These are phyloP conservation scores for Pseudopediastrum boryanum DNA, from an alignment of 139 green algal species.

Conservation along the genomic window DNA sequence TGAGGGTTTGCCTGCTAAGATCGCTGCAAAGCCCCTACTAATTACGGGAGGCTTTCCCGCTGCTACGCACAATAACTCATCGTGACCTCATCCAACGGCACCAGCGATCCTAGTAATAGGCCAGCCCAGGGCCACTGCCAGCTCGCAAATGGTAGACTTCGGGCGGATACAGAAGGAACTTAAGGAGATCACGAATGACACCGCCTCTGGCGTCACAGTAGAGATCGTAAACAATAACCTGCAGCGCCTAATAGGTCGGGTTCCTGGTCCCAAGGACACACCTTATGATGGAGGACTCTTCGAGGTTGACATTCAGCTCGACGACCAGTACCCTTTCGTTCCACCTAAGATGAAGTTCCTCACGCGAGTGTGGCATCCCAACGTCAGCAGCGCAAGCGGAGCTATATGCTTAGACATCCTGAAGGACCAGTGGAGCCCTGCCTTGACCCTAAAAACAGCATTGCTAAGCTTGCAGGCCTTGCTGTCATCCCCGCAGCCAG, in stretches of 20 bases:
- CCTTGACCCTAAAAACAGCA: constrained; percentile 98
- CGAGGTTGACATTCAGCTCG: constrained; percentile 86
- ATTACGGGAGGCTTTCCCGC: too few relatives aligned
- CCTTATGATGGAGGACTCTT: constrained; percentile 85
- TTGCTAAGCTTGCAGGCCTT: constrained; percentile 95
- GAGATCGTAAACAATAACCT: constrained; percentile 68
- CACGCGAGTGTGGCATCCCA: constrained; percentile 93
- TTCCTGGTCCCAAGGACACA: constrained; percentile 87
- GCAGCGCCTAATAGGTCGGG: constrained; percentile 70
- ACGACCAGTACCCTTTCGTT: constrained; percentile 94
- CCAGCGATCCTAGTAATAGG: too few relatives aligned
- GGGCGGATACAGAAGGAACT: constrained; percentile 85
- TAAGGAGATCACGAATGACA: constrained; percentile 85
- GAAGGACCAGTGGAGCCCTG: constrained; percentile 98
- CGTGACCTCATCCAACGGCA: too few relatives aligned
- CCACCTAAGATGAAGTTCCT: constrained; percentile 98
- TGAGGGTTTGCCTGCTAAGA: too few relatives aligned
- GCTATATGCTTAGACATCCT: constrained; percentile 98
- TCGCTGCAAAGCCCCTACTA: too few relatives aligned
- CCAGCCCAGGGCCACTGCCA: too few relatives aligned
- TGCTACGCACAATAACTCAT: too few relatives aligned
- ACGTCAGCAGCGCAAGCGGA: constrained; percentile 94
- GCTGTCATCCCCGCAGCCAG: constrained; percentile 88
- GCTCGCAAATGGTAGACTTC: constrained; percentile 42
- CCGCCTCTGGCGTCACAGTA: constrained; percentile 83